phyloP scores from a whole-genome alignment of 2,329 filamentous ascomycete species.

The Verticillium longisporum region DNA sequence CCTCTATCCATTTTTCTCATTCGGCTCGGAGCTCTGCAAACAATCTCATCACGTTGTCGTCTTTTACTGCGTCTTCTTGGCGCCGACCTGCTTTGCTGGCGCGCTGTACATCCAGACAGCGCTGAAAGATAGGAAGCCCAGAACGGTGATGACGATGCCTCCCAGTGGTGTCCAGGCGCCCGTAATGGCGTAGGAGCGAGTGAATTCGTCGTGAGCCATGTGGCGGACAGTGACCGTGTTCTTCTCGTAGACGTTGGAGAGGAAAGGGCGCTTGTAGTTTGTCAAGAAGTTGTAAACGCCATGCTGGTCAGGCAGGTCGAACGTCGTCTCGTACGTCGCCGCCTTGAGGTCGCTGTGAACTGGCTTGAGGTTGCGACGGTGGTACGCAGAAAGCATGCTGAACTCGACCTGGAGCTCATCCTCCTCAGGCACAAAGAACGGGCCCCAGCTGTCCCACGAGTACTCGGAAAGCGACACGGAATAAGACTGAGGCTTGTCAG shows the following conservation, averaged over 20 bases:
- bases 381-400: conserved; percentile 96
- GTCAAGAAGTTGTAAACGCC: conserved; percentile 98
- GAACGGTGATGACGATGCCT: conserved; percentile 77
- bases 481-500: conserved; percentile 57
- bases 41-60: too few species aligned
- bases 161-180: conserved; percentile 93
- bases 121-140: conserved; percentile 79
- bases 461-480: conserved; percentile 87
- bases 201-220: conserved; percentile 96
- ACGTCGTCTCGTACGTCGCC: conserved; percentile 66
- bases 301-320: conserved; percentile 90
- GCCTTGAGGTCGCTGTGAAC: conserved; percentile 54
- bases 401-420: conserved; percentile 92
- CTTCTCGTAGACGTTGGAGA: conserved; percentile 89
- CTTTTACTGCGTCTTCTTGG: conserved; percentile 41
- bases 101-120: conserved; percentile 76
- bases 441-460: conserved; percentile 62
- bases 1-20: not conserved
- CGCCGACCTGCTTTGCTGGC: conserved; percentile 27
- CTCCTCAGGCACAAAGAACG: conserved; percentile 61
- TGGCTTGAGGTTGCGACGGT: conserved; percentile 69
- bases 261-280: conserved; percentile 94
- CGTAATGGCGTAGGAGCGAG: conserved; percentile 80
- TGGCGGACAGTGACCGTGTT: conserved; percentile 89
- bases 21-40: not conserved